Evolutionary conservation across 164 flowering plant species (phyloP).

Genomic region (Santalum album): DNA sequence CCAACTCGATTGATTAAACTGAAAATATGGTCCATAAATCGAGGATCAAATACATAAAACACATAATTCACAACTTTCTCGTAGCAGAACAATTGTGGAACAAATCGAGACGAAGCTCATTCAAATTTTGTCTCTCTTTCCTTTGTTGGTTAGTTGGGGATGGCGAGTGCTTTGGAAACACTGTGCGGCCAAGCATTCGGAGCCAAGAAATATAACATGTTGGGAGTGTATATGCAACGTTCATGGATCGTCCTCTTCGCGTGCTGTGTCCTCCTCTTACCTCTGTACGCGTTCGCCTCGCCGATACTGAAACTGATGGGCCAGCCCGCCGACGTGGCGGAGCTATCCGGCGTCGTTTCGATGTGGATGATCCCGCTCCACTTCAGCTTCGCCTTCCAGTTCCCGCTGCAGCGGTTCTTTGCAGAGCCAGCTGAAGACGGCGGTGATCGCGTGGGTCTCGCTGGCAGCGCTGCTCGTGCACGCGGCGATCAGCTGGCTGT

Average conservation of each 20-base stretch:
- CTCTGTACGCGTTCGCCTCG: conserved; percentile 33
- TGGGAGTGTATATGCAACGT: conserved; percentile 46
- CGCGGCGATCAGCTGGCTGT: conserved; percentile 27
- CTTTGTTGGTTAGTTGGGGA: conserved; percentile 25
- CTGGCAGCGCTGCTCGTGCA: conserved; percentile 28
- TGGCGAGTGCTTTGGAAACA: conserved; percentile 55
- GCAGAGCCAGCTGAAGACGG: conserved; percentile 41
- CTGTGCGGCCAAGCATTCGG: conserved; percentile 56
- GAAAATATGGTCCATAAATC: no score
- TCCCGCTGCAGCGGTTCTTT: conserved; percentile 42
- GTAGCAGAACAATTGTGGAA: no score
- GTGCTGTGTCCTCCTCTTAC: conserved; percentile 25
- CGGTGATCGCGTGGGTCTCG: conserved; percentile 29
- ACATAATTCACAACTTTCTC: no score
- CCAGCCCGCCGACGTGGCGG: conserved; percentile 27
- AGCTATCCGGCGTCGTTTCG: conserved; percentile 26
- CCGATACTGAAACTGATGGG: conserved; percentile 36
- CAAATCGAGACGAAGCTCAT: no score
- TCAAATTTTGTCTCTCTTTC: background rate
- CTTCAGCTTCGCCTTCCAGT: conserved; percentile 41
- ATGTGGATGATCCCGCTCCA: conserved; percentile 42
- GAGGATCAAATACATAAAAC: no score
- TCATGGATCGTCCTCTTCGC: conserved; percentile 36
- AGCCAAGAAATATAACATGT: conserved; percentile 35
- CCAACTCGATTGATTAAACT: no score